Evolutionary conservation across 179 eudicot genomes (phyloP), one percentile per base, ranked within the genome.

Genomic region (Pouteria campechiana): DNA sequence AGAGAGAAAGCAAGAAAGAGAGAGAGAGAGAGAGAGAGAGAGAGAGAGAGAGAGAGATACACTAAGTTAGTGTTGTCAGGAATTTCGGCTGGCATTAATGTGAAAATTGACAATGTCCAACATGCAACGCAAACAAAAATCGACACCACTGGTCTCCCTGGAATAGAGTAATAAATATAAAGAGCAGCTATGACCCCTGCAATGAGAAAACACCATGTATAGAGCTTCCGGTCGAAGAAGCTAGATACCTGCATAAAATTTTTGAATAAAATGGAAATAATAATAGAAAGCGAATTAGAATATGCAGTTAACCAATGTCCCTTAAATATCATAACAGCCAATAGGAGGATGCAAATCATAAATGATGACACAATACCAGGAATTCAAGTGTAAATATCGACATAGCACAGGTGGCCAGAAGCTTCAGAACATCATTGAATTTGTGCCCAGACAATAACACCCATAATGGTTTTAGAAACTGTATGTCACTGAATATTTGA

Each of bases 81-180:
- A 64, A 90, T 90, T 69, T 90, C 87, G 23, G 87, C 92, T 42
- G 98, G 98, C 95, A 86, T 76, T 74, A 90, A 73, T 33, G 98
- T 90, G 60, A 90, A 90, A 32, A 62, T 33, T 12, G 98, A 90
- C 56, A 90, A 61, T 51, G 60, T 74, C 80, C 96, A 90, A 59
- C 90, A 81, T 42, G 96, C 61, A 48, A 54, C 41, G 68, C 81
- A 74, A 50, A 90, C 62, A 58, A 68, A 79, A 34, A 60, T 49
- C 36, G 90, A 76, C 42, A 76, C 49, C 58, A 81, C 68, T 15
- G 80, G 75, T 59, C 52, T 68, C 78, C 68, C 62, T 21, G 87
- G 75, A 42, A 70, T 44, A 17, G 61, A 67, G 39, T 35, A 46
- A 50, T 61, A 61, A 53, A 79, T 89, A 69, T 72, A 76, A 50